A percentile compares a stretch with the other conserved stretches of the same genome.
phyloP scores from a whole-genome alignment of 192 early-diverging fungal species.

The Entomortierella lignicola region DNA sequence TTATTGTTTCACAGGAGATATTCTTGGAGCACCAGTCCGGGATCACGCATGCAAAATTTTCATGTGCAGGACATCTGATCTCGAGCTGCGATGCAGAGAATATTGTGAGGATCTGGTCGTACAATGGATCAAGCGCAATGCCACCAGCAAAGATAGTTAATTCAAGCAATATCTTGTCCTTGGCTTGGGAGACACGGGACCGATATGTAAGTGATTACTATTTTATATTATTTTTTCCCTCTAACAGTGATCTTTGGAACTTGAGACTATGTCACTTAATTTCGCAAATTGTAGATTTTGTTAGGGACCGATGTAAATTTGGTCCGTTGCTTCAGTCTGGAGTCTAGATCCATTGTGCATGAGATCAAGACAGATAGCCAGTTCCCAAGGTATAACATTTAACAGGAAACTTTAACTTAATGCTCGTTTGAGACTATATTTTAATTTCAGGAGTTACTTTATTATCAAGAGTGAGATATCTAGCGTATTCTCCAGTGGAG shows the following conservation, averaged over 20 bases:
- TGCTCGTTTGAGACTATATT: neutral
- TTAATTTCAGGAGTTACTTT: neutral
- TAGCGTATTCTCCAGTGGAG: conserved; percentile 66
- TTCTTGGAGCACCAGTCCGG: conserved; percentile 70
- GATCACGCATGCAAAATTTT: conserved; percentile 67
- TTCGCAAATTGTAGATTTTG: conserved; percentile 67
- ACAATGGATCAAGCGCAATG: conserved; percentile 49
- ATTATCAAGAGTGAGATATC: conserved; percentile 54
- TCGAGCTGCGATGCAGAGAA: conserved; percentile 73
- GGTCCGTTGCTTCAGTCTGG: conserved; percentile 66
- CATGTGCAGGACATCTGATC: conserved; percentile 65
- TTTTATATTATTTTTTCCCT: neutral
- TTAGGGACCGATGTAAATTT: conserved; percentile 62
- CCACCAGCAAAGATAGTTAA: conserved; percentile 43
- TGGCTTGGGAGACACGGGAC: conserved; percentile 48
- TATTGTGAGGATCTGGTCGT: conserved; percentile 61
- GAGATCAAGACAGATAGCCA: conserved; percentile 62
- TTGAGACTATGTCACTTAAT: no score
- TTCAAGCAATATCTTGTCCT: conserved; percentile 35
- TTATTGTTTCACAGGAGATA: conserved; percentile 60
- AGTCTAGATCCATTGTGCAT: conserved; percentile 66
- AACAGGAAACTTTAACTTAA: no score
- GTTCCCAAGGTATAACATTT: conserved; percentile 52
- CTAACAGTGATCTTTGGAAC: no score
- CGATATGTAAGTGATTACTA: conserved; percentile 42